These are phyloP conservation scores for Hanseniaspora vineae DNA, from an alignment of 805 yeast species.

Conservation along the genomic window DNA sequence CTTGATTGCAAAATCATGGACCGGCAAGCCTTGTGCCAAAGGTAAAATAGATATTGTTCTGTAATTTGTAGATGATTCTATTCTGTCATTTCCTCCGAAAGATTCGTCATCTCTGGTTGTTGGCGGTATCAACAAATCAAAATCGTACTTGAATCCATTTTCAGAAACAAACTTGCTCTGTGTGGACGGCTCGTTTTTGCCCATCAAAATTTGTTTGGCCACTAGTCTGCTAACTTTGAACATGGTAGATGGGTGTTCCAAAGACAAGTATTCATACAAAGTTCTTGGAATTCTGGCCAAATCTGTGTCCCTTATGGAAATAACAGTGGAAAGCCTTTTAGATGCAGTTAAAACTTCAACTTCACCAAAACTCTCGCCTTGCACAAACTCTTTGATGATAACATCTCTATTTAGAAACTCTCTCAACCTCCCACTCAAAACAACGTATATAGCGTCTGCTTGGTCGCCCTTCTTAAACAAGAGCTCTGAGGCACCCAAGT, in stretches of 20 bases:
- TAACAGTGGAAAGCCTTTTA: conserved; percentile 51
- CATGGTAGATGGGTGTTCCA: conserved; percentile 81
- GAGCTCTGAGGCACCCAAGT: conserved; percentile 72
- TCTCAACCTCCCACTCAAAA: conserved; percentile 77
- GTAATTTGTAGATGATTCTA: conserved; percentile 26
- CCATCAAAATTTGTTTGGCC: conserved; percentile 38
- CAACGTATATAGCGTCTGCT: conserved; percentile 85
- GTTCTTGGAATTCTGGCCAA: conserved; percentile 86
- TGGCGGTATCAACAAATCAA: conserved; percentile 22
- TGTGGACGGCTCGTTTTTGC: conserved; percentile 6
- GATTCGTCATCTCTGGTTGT: conserved; percentile 5
- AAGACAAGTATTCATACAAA: conserved; percentile 70
- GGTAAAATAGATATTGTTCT: conserved; percentile 82
- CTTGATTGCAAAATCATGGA: conserved; percentile 67
- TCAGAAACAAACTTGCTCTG: conserved; percentile 8
- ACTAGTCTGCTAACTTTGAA: conserved; percentile 80
- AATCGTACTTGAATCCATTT: conserved; percentile 16
- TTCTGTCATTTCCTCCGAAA: conserved; percentile 7
- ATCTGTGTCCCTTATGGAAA: conserved; percentile 89
- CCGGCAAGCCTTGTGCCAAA: conserved; percentile 69
- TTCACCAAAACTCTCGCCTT: conserved; percentile 91
- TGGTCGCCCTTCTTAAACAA: conserved; percentile 71
- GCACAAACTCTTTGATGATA: conserved; percentile 70
- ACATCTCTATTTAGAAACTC: conserved; percentile 27
- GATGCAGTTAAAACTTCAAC: conserved; percentile 83